Evolutionary conservation across 495 filamentous ascomycete genomes (phyloP).

Genomic region (Thermochaetoides thermophila): DNA sequence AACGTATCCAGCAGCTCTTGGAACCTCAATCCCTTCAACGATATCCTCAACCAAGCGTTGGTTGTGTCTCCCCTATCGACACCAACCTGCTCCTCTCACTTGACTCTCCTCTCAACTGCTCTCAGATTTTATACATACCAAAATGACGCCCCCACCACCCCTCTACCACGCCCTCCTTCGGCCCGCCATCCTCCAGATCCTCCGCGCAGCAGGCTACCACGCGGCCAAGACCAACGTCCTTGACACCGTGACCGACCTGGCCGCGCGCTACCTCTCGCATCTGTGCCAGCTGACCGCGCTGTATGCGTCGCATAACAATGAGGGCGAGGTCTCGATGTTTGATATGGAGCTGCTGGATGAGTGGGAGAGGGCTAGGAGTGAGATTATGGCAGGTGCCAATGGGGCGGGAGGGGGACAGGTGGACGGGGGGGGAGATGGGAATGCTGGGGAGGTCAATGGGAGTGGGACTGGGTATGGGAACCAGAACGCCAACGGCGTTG

Average conservation of each 20-base stretch:
- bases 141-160: conserved; percentile 28
- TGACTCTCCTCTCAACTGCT: neutral
- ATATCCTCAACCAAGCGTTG: too few species aligned
- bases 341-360: conserved; percentile 21
- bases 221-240: conserved; percentile 57
- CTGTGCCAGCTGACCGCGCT: conserved; percentile 48
- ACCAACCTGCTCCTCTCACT: neutral
- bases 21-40: too few species aligned
- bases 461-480: neutral
- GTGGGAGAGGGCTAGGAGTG: neutral
- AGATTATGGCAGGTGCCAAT: neutral
- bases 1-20: too few species aligned
- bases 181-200: conserved; percentile 68
- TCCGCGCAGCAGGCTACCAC: conserved; percentile 77
- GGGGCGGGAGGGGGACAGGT: neutral
- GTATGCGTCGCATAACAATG: conserved; percentile 37
- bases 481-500: neutral
- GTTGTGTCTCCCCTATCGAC: too few species aligned
- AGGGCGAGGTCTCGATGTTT: conserved; percentile 28
- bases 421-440: neutral
- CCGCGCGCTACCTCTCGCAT: conserved; percentile 54
- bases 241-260: conserved; percentile 63
- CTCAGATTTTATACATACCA: neutral
- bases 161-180: conserved; percentile 67
- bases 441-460: neutral